Evolutionary conservation across 2,329 filamentous ascomycete species (phyloP).

Genomic region (Colletotrichum agaves): DNA sequence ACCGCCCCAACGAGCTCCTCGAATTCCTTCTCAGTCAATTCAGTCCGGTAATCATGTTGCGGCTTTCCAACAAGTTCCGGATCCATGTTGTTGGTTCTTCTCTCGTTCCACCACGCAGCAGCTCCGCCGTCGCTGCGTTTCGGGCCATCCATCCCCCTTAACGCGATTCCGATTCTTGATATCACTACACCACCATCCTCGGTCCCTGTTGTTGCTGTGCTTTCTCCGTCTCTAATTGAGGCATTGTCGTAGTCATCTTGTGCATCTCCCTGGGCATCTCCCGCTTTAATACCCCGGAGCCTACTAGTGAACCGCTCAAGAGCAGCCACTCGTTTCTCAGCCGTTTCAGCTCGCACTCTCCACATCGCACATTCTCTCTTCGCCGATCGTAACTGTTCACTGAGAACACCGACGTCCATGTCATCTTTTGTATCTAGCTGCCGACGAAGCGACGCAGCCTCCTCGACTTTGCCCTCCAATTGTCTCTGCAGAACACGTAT

Average conservation of each 20-base stretch:
- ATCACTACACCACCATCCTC: slow-evolving; percentile 16
- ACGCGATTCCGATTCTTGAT: slow-evolving; percentile 17
- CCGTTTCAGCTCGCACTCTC: slow-evolving; percentile 65
- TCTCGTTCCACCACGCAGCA: slow-evolving; percentile 35
- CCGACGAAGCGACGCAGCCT: slow-evolving; percentile 55
- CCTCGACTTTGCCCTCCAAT: slow-evolving; percentile 57
- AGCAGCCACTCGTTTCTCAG: slow-evolving; percentile 62
- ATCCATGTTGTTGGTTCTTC: background rate
- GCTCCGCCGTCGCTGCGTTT: slow-evolving; percentile 32
- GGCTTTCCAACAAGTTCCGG: background rate
- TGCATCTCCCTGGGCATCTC: slow-evolving; percentile 25
- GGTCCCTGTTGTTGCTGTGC: slow-evolving; percentile 4
- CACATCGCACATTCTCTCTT: slow-evolving; percentile 59
- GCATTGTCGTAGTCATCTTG: slow-evolving; percentile 4
- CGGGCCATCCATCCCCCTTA: slow-evolving; percentile 17
- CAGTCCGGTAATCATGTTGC: background rate
- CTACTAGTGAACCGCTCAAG: slow-evolving; percentile 56
- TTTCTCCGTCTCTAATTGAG: background rate
- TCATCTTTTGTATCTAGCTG: slow-evolving; percentile 58
- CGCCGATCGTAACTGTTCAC: slow-evolving; percentile 58
- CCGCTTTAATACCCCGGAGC: slow-evolving; percentile 46
- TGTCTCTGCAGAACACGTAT: slow-evolving; percentile 61
- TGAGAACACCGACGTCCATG: slow-evolving; percentile 57
- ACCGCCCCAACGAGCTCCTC: slow-evolving; percentile 46
- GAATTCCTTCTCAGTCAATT: slow-evolving; percentile 37